phyloP scores from a whole-genome alignment of 306 rosid species.

The Lithocarpus polystachyus region DNA sequence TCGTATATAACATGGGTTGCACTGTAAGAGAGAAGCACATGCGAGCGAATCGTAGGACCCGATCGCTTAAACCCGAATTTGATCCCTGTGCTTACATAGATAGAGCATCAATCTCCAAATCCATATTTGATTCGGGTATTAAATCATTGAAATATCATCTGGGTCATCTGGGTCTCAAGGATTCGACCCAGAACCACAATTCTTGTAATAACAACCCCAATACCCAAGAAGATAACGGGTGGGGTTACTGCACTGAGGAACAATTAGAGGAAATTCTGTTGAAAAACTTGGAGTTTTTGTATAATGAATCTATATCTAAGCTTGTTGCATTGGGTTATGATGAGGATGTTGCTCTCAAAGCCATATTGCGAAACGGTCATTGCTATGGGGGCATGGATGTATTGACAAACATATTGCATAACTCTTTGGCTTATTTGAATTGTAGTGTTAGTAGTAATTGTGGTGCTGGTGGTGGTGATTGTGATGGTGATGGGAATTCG shows the following conservation, averaged over 20 bases:
- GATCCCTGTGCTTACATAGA: constrained; percentile 46
- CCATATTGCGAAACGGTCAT: constrained; percentile 71
- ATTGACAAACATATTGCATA: constrained; percentile 64
- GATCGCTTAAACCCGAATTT: constrained; percentile 50
- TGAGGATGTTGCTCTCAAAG: constrained; percentile 67
- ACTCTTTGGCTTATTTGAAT: constrained; percentile 70
- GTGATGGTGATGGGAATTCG: constrained; percentile 28
- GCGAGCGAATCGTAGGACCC: constrained; percentile 67
- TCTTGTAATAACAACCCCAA: constrained; percentile 21
- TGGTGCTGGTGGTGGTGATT: not conserved
- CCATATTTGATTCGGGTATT: constrained; percentile 63
- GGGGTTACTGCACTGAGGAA: constrained; percentile 94
- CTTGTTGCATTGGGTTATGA: constrained; percentile 75
- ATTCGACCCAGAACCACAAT: constrained; percentile 36
- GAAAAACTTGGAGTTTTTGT: constrained; percentile 58
- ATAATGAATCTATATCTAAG: constrained; percentile 75
- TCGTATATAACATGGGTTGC: constrained; percentile 58
- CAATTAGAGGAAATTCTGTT: constrained; percentile 83
- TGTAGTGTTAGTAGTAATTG: constrained; percentile 7
- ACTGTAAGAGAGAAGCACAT: constrained; percentile 78
- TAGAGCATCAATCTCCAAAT: constrained; percentile 59
- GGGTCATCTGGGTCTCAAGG: constrained; percentile 30
- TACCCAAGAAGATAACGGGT: constrained; percentile 54
- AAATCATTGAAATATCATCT: constrained; percentile 51
- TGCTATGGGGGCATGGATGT: constrained; percentile 90